These are phyloP conservation scores for Thalassiosira mediterranea DNA, from an alignment of 352 stramenopile species.

Conservation along the genomic window DNA sequence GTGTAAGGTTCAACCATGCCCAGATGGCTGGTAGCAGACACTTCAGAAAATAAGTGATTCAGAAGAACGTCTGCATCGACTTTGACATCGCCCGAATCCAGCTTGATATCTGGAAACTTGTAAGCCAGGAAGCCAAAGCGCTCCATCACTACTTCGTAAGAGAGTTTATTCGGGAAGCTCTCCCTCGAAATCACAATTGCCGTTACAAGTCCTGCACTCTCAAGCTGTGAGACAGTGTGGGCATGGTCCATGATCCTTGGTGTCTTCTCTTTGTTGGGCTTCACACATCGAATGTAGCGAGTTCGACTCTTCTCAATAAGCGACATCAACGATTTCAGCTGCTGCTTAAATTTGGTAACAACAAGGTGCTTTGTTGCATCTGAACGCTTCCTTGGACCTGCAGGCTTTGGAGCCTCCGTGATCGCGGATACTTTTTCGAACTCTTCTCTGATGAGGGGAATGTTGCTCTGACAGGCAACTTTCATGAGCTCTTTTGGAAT, in stretches of 20 bases:
- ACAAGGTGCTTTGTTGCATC: conserved; percentile 64
- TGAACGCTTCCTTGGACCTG: conserved; percentile 45
- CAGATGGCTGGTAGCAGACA: conserved; percentile 42
- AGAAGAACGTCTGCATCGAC: conserved; percentile 46
- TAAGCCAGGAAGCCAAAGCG: conserved; percentile 68
- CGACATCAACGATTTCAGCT: conserved; percentile 91
- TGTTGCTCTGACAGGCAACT: conserved; percentile 70
- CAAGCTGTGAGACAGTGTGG: conserved; percentile 66
- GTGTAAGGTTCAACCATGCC: conserved; percentile 57
- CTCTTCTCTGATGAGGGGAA: conserved; percentile 70
- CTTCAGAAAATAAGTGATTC: conserved; percentile 39
- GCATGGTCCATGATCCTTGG: conserved; percentile 63
- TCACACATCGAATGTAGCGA: conserved; percentile 96
- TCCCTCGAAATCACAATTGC: conserved; percentile 78
- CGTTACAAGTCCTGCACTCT: conserved; percentile 78
- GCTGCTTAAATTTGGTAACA: conserved; percentile 89
- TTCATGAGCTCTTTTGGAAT: conserved; percentile 82
- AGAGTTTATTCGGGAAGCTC: conserved; percentile 75
- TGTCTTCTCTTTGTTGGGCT: conserved; percentile 85
- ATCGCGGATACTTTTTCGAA: conserved; percentile 36
- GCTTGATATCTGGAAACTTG: conserved; percentile 41
- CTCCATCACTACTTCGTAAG: conserved; percentile 66
- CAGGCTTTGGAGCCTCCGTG: too few species aligned
- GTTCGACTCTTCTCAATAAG: conserved; percentile 91
- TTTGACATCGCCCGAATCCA: conserved; percentile 49